A percentile compares a stretch with the other conserved stretches of the same genome.
These are phyloP conservation scores for Boletus vinaceobasis DNA, from an alignment of 768 basidiomycete species.

Conservation along the genomic window DNA sequence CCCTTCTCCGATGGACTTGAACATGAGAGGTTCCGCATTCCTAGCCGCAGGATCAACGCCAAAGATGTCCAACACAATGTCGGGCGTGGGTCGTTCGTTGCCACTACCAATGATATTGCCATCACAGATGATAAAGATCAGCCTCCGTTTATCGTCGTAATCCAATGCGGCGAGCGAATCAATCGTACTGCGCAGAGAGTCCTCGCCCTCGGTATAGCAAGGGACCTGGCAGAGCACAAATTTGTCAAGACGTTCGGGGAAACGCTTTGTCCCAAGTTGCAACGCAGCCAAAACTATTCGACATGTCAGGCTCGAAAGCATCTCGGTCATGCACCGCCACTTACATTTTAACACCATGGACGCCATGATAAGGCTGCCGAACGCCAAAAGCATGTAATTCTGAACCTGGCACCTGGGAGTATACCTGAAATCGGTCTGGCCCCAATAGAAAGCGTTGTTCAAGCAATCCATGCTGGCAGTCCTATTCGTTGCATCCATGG, in stretches of 20 bases:
- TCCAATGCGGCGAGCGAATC: conserved; percentile 62
- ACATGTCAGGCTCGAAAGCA: conserved; percentile 8
- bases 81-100: conserved; percentile 63
- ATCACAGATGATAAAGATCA: conserved; percentile 65
- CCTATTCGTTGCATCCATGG: conserved; percentile 38
- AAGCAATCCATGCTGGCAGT: conserved; percentile 49
- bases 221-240: conserved; percentile 68
- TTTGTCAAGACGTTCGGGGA: conserved; percentile 65
- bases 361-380: conserved; percentile 52
- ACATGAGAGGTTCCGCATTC: conserved; percentile 62
- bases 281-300: conserved; percentile 58
- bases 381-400: conserved; percentile 54
- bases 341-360: conserved; percentile 60
- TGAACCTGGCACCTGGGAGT: conserved; percentile 56
- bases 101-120: conserved; percentile 71
- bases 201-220: conserved; percentile 71
- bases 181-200: conserved; percentile 63
- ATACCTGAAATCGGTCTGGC: conserved; percentile 56
- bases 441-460: conserved; percentile 57
- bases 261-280: conserved; percentile 56
- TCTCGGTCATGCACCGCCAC: conserved; percentile 21
- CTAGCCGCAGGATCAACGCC: conserved; percentile 62
- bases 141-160: conserved; percentile 70
- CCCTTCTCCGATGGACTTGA: conserved; percentile 68
- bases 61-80: conserved; percentile 63